These are phyloP conservation scores for Amylocystis lapponica DNA, from an alignment of 768 basidiomycete species.

Conservation along the genomic window DNA sequence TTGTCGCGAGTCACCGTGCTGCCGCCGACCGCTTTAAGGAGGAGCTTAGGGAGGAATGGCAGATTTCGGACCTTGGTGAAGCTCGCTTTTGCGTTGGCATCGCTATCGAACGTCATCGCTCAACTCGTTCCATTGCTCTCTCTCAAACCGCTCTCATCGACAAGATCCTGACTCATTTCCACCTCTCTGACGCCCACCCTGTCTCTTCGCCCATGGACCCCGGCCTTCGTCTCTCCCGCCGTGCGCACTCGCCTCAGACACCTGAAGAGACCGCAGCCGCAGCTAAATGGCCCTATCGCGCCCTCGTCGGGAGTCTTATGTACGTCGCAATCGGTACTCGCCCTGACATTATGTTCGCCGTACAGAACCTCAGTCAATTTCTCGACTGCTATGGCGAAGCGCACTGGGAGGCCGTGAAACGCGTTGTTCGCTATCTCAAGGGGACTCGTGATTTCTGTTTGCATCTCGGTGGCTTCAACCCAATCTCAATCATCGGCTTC, in stretches of 20 bases:
- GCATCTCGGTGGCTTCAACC: slow-evolving; percentile 7
- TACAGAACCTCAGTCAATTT: slow-evolving; percentile 20
- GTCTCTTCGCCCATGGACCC: slow-evolving; percentile 14
- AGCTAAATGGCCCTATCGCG: slow-evolving; percentile 22
- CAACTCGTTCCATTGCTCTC: slow-evolving; percentile 10
- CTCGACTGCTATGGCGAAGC: slow-evolving; percentile 10
- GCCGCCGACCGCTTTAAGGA: slow-evolving; percentile 22
- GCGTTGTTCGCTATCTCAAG: slow-evolving; percentile 21
- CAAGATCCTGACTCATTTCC: slow-evolving; percentile 9
- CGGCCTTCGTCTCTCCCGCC: slow-evolving; percentile 2
- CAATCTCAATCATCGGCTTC: slow-evolving; percentile 11
- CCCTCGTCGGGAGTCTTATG: slow-evolving; percentile 19
- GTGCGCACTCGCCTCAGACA: neutral
- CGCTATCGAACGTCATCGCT: slow-evolving; percentile 24
- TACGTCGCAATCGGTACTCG: slow-evolving; percentile 19
- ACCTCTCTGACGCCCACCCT: slow-evolving; percentile 5
- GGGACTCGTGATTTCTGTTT: slow-evolving; percentile 10
- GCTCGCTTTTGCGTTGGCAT: slow-evolving; percentile 31
- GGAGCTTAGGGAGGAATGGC: slow-evolving; percentile 23
- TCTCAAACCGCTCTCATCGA: slow-evolving; percentile 16
- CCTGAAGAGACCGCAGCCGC: neutral
- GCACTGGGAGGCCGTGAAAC: slow-evolving; percentile 21
- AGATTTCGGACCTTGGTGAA: slow-evolving; percentile 30
- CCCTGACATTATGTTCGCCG: slow-evolving; percentile 14
- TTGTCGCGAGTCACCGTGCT: slow-evolving; percentile 16